phyloP scores from a whole-genome alignment of 805 yeast genomes.

The Schwanniomyces polymorphus region DNA sequence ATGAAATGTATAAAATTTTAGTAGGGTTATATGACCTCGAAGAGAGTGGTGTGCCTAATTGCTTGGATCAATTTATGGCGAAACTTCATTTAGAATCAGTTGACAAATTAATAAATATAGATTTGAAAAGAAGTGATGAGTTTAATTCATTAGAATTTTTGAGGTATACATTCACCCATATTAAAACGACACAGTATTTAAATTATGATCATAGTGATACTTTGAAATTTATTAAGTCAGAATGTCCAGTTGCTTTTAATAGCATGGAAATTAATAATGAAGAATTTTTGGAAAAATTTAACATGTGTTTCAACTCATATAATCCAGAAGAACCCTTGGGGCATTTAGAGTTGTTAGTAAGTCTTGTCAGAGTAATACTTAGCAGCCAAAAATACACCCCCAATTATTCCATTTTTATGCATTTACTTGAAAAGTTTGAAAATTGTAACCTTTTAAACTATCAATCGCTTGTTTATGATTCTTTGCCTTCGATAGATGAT shows the following conservation, averaged over 20 bases:
- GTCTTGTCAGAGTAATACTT: constrained; percentile 8
- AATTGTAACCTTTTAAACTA: constrained; percentile 18
- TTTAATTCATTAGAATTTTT: constrained; percentile 23
- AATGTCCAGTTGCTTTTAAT: constrained; percentile 9
- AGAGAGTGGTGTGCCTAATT: constrained; percentile 8
- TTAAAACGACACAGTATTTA: constrained; percentile 31
- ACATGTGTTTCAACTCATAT: constrained; percentile 14
- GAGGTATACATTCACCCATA: constrained; percentile 21
- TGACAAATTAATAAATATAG: constrained; percentile 7
- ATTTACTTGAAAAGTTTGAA: constrained; percentile 25
- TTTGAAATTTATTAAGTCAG: constrained; percentile 14
- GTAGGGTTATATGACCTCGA: constrained; percentile 3
- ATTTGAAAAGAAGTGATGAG: constrained; percentile 11
- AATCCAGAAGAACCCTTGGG: constrained; percentile 4
- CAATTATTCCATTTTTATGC: constrained; percentile 18
- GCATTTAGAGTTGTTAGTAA: constrained; percentile 12
- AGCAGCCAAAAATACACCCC: constrained; percentile 19
- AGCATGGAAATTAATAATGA: constrained; percentile 12
- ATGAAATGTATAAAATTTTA: constrained; percentile 17
- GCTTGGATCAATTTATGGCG: constrained; percentile 13
- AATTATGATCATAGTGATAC: constrained; percentile 33
- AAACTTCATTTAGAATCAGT: constrained; percentile 10
- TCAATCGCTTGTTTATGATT: constrained; percentile 26
- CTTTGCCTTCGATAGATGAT: constrained; percentile 21
- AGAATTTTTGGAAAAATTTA: constrained; percentile 20